Conservation (phyloP, 176 grass and related monocot genomes). For the Aechmea fasciata region DNA sequence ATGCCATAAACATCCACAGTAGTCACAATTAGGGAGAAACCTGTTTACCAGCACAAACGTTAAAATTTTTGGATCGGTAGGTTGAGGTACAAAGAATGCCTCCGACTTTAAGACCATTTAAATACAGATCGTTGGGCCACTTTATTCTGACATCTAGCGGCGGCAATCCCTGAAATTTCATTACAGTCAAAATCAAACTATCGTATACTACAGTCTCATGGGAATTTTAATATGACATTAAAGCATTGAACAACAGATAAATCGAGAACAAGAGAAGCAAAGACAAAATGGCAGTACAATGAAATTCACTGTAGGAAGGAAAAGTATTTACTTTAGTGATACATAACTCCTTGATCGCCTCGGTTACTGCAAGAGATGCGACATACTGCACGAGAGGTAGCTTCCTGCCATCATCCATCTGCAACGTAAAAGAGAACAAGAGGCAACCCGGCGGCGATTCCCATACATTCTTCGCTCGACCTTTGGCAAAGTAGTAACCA, state of each 20-base stretch:
- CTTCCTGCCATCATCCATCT: constrained; percentile 64
- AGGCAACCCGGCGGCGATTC: constrained; percentile 85
- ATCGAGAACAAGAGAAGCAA: not conserved
- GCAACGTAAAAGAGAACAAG: constrained; percentile 87
- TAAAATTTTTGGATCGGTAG: constrained; percentile 62
- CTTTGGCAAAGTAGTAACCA: constrained; percentile 20
- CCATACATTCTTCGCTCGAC: constrained; percentile 75
- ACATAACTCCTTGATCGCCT: constrained; percentile 69
- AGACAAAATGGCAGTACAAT: not conserved
- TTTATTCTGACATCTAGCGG: constrained; percentile 86
- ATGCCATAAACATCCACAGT: no score
- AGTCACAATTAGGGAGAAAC: not conserved
- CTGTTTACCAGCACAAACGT: constrained; percentile 80
- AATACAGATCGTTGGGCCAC: constrained; percentile 95
- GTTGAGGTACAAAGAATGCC: constrained; percentile 88
- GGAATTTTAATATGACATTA: not conserved
- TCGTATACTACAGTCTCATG: not conserved
- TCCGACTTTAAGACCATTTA: constrained; percentile 86
- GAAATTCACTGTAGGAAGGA: not conserved
- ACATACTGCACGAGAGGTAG: constrained; percentile 91
- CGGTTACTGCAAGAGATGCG: constrained; percentile 67
- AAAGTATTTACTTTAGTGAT: constrained; percentile 36
- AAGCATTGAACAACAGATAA: no score
- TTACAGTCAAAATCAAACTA: constrained; percentile 11
- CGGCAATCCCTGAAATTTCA: constrained; percentile 48